A percentile compares a stretch with the other conserved stretches of the same genome.
phyloP scores from a whole-genome alignment of 108 stramenopile species.

The Schizochytrium sp. region DNA sequence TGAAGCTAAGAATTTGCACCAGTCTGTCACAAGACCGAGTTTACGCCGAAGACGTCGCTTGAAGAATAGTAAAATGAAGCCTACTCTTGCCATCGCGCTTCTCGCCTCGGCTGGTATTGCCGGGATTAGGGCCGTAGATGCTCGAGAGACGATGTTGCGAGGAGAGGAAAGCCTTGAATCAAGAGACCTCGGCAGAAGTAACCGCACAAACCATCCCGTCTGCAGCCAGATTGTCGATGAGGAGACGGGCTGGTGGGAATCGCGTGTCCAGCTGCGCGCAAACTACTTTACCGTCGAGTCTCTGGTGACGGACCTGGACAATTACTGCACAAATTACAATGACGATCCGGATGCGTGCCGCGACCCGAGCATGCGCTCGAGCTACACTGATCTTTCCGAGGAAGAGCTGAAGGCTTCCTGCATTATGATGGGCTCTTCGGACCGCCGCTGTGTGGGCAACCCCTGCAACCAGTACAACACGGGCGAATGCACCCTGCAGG shows the following conservation, averaged over 20 bases:
- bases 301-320: background rate
- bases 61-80: too few relatives aligned
- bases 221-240: background rate
- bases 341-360: background rate
- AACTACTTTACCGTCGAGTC: background rate
- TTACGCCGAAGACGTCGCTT: too few relatives aligned
- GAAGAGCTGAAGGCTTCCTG: background rate
- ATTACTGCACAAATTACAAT: background rate
- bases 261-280: background rate
- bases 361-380: background rate
- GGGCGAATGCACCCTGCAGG: background rate
- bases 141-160: too few relatives aligned
- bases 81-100: too few relatives aligned
- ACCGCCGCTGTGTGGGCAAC: background rate
- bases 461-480: slow-evolving; percentile 5
- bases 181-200: background rate
- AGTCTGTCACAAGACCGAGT: too few relatives aligned
- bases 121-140: too few relatives aligned
- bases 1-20: too few relatives aligned
- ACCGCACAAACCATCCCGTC: background rate
- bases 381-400: background rate
- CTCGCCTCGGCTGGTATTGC: too few relatives aligned
- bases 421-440: background rate
- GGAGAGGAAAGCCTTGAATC: background rate
- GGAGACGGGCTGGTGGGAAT: background rate